A percentile compares a stretch with the other conserved stretches of the same genome.
phyloP scores from a whole-genome alignment of 805 yeast species.

The Nakazawaea peltata region DNA sequence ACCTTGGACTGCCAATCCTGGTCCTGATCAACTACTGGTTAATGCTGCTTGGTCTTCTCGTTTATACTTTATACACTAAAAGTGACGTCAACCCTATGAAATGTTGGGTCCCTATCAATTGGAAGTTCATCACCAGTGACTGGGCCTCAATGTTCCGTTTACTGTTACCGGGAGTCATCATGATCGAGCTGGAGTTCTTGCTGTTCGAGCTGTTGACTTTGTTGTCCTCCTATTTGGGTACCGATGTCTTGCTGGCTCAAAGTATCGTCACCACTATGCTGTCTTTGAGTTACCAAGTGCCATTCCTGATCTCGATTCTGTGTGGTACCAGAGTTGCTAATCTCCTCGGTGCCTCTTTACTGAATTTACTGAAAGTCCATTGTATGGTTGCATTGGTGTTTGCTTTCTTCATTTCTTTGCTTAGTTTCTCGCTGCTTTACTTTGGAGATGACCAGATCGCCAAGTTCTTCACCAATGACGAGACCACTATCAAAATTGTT shows the following conservation, averaged over 20 bases:
- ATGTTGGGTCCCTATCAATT: conserved; percentile 45
- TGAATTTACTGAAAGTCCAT: conserved; percentile 27
- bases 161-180: conserved; percentile 48
- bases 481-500: conserved; percentile 44
- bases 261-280: conserved; percentile 36
- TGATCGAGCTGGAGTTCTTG: conserved; percentile 54
- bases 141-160: conserved; percentile 37
- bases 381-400: conserved; percentile 28
- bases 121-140: conserved; percentile 30
- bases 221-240: conserved; percentile 47
- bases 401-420: conserved; percentile 26
- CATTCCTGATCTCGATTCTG: conserved; percentile 52
- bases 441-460: conserved; percentile 36
- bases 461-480: conserved; percentile 51
- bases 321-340: conserved; percentile 51
- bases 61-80: conserved; percentile 33
- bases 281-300: conserved; percentile 44
- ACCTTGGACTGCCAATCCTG: conserved; percentile 52
- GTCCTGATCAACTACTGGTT: conserved; percentile 50
- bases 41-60: conserved; percentile 38
- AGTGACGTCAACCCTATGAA: conserved; percentile 33
- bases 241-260: conserved; percentile 46
- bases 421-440: conserved; percentile 39
- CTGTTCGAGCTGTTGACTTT: conserved; percentile 51
- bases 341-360: conserved; percentile 34